A percentile compares a stretch with the other conserved stretches of the same genome.
These are phyloP conservation scores for Mrakia gelida DNA, from an alignment of 768 basidiomycete genomes.

Conservation along the genomic window DNA sequence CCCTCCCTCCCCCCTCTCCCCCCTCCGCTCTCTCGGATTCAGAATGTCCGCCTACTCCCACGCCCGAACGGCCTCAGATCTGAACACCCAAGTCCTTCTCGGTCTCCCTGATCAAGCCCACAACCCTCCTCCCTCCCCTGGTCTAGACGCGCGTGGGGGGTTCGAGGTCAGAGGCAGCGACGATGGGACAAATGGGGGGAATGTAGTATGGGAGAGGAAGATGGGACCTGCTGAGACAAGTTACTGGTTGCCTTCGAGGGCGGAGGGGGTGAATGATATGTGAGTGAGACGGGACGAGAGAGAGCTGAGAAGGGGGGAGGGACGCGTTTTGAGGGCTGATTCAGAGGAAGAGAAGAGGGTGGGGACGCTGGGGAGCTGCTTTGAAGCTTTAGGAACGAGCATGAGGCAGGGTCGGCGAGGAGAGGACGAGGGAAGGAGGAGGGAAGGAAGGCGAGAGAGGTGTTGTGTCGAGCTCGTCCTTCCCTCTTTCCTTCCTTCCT, in stretches of 20 bases:
- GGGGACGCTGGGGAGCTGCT: too few relatives aligned
- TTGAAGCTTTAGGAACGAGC: too few relatives aligned
- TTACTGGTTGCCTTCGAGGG: slow-evolving; percentile 74
- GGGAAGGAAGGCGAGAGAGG: too few relatives aligned
- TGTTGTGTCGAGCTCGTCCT: not conserved
- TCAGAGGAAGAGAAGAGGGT: not conserved
- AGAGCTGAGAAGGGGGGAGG: too few relatives aligned
- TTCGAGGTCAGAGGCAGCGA: not conserved
- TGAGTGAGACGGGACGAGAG: slow-evolving; percentile 43
- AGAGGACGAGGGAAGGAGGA: not conserved
- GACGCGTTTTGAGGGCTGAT: too few relatives aligned
- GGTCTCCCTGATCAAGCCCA: slow-evolving; percentile 18
- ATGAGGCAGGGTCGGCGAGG: too few relatives aligned
- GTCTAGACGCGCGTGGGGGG: not conserved
- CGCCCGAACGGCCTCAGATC: slow-evolving; percentile 29
- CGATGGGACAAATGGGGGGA: not conserved
- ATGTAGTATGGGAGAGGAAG: slow-evolving; percentile 27
- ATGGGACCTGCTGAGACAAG: slow-evolving; percentile 73
- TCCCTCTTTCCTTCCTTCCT: not conserved
- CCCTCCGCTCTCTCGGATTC: not conserved
- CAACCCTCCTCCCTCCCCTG: slow-evolving; percentile 29
- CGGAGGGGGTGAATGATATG: slow-evolving; percentile 77
- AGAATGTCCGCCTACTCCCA: slow-evolving; percentile 30
- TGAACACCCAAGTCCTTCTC: slow-evolving; percentile 28
- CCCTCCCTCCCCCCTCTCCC: not conserved